These are phyloP conservation scores for Naematelia encephala DNA, from an alignment of 768 basidiomycete genomes.

Conservation along the genomic window DNA sequence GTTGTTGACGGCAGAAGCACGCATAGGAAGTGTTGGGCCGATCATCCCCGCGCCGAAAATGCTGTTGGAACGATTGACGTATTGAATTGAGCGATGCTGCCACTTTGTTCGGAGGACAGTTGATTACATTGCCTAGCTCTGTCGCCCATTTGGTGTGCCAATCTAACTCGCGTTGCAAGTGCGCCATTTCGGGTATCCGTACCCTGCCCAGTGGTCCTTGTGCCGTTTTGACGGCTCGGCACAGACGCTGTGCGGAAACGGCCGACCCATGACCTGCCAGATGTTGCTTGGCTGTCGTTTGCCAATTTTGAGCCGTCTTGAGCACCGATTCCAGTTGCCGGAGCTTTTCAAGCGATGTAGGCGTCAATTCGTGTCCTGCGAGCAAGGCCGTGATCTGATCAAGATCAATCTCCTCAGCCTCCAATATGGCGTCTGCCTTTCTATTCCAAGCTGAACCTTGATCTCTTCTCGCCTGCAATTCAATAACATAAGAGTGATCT, in stretches of 20 bases:
- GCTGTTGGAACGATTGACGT: slow-evolving; percentile 17
- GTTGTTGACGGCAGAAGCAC: slow-evolving; percentile 45
- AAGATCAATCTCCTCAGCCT: slow-evolving; percentile 58
- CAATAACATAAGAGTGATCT: slow-evolving; percentile 64
- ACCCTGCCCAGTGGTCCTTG: slow-evolving; percentile 34
- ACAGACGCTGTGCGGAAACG: slow-evolving; percentile 29
- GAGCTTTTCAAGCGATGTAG: slow-evolving; percentile 66
- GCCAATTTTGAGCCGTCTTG: slow-evolving; percentile 36
- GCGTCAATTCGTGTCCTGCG: slow-evolving; percentile 63
- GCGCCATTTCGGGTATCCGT: slow-evolving; percentile 40
- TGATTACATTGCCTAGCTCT: slow-evolving; percentile 18
- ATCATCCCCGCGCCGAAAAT: slow-evolving; percentile 38
- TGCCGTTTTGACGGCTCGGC: slow-evolving; percentile 33
- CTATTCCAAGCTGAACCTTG: slow-evolving; percentile 76
- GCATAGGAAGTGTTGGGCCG: slow-evolving; percentile 18
- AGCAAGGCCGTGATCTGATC: slow-evolving; percentile 72
- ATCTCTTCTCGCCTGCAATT: slow-evolving; percentile 63
- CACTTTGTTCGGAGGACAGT: slow-evolving; percentile 13
- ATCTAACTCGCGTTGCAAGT: slow-evolving; percentile 37
- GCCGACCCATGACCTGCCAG: slow-evolving; percentile 20
- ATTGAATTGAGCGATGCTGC: slow-evolving; percentile 17
- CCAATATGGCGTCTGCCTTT: slow-evolving; percentile 55
- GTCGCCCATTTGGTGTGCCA: slow-evolving; percentile 39
- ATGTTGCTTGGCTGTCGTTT: slow-evolving; percentile 27
- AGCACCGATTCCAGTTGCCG: slow-evolving; percentile 65